These are phyloP conservation scores for Ophiostoma piceae DNA, from an alignment of 2,329 filamentous ascomycete species.

Conservation along the genomic window DNA sequence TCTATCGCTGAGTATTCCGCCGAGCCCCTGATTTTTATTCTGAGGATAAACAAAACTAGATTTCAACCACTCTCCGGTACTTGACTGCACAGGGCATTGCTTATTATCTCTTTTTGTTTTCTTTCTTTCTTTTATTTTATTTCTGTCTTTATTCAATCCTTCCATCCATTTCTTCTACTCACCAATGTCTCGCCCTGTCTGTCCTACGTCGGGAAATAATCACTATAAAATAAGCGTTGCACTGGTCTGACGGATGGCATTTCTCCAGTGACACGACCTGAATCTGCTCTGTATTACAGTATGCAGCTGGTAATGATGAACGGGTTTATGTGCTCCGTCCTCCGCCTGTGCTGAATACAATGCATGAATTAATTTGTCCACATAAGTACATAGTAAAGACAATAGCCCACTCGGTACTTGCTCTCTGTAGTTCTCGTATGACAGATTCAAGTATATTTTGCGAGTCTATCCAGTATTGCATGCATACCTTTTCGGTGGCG, in stretches of 20 bases:
- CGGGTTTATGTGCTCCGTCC: no score
- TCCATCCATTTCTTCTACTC: not conserved
- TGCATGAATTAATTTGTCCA: no score
- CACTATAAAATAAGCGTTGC: not conserved
- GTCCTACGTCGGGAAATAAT: constrained; percentile 7
- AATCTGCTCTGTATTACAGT: not conserved
- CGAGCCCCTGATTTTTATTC: not conserved
- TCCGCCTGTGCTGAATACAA: no score
- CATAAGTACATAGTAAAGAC: no score
- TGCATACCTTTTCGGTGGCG: constrained; percentile 5
- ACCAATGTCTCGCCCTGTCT: constrained; percentile 7
- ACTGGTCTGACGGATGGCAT: constrained; percentile 16
- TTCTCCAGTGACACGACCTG: not conserved
- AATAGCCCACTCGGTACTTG: not conserved
- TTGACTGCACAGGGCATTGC: not conserved
- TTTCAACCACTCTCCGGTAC: not conserved
- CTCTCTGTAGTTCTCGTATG: not conserved
- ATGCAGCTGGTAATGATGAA: not conserved
- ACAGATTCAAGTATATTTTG: not conserved
- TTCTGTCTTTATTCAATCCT: not conserved
- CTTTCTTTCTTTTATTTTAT: not conserved
- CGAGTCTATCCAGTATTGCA: not conserved
- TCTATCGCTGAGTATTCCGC: not conserved
- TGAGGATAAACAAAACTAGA: not conserved
- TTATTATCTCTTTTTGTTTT: not conserved